A percentile compares a stretch with the other conserved stretches of the same genome.
Evolutionary conservation across 352 stramenopile species (phyloP).

Genomic region (Globisporangium parvum): DNA sequence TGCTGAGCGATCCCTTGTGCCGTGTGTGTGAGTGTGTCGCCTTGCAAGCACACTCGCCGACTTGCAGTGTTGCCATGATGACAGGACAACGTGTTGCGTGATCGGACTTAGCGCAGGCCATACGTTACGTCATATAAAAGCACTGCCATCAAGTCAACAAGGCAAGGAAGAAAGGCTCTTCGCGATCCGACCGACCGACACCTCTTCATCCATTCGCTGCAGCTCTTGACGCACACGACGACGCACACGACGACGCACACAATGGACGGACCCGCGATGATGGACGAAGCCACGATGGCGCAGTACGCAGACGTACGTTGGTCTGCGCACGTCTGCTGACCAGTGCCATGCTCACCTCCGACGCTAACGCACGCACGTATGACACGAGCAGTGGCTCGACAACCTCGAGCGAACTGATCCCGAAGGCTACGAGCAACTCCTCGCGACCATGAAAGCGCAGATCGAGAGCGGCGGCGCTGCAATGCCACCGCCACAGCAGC

Average conservation of each 20-base stretch:
- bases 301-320: constrained; percentile 61
- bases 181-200: background rate
- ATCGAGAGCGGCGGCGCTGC: constrained; percentile 25
- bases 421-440: constrained; percentile 50
- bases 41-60: no score
- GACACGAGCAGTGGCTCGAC: constrained; percentile 46
- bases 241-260: background rate
- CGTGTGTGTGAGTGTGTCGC: no score
- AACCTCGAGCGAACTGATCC: constrained; percentile 66
- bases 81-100: background rate
- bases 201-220: background rate
- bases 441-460: constrained; percentile 62
- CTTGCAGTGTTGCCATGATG: no score
- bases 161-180: constrained; percentile 1
- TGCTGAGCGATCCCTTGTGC: no score
- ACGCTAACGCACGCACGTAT: background rate
- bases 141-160: background rate
- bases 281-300: constrained; percentile 62
- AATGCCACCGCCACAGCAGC: background rate
- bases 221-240: no score
- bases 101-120: background rate
- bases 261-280: constrained; percentile 53
- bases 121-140: background rate
- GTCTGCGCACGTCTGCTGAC: background rate
- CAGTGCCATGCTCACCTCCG: background rate